Evolutionary conservation across 2,329 filamentous ascomycete species (phyloP).

Genomic region (Claviceps capensis): DNA sequence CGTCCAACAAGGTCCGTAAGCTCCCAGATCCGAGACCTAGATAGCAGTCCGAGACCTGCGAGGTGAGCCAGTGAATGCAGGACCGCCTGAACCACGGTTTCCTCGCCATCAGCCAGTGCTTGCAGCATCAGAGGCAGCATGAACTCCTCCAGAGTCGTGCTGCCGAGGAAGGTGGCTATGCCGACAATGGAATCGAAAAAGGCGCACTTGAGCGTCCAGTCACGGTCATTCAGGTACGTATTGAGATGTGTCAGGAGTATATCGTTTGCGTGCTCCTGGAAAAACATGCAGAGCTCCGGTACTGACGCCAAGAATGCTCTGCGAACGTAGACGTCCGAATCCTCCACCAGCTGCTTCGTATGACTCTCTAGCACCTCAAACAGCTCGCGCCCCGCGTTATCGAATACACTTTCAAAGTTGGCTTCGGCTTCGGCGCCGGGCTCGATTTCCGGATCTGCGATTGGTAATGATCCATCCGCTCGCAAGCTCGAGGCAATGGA

Average conservation of each 20-base stretch:
- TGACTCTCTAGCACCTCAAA: conserved; percentile 75
- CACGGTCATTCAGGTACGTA: conserved; percentile 89
- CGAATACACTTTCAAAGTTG: conserved; percentile 71
- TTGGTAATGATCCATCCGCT: conserved; percentile 67
- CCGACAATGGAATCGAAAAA: conserved; percentile 95
- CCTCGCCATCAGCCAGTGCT: conserved; percentile 81
- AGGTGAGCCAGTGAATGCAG: conserved; percentile 79
- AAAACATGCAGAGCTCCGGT: conserved; percentile 85
- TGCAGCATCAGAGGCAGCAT: conserved; percentile 93
- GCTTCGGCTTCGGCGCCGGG: conserved; percentile 52
- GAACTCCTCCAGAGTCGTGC: conserved; percentile 82
- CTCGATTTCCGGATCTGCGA: conserved; percentile 68
- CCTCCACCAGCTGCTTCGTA: conserved; percentile 80
- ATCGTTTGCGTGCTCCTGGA: conserved; percentile 84
- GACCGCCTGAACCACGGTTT: conserved; percentile 85
- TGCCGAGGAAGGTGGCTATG: conserved; percentile 81
- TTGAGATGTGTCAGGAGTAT: conserved; percentile 94
- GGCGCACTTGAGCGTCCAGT: conserved; percentile 93
- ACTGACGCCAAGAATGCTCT: conserved; percentile 87
- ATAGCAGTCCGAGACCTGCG: conserved; percentile 75
- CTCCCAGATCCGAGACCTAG: conserved; percentile 74
- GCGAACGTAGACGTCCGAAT: conserved; percentile 71
- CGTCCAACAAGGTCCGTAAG: conserved; percentile 69
- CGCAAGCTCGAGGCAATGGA: conserved; percentile 83
- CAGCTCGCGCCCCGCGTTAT: conserved; percentile 72